Evolutionary conservation across 176 grass and related monocot genomes (phyloP), one percentile per base, ranked within the genome.

Genomic region (Leersia perrieri): DNA sequence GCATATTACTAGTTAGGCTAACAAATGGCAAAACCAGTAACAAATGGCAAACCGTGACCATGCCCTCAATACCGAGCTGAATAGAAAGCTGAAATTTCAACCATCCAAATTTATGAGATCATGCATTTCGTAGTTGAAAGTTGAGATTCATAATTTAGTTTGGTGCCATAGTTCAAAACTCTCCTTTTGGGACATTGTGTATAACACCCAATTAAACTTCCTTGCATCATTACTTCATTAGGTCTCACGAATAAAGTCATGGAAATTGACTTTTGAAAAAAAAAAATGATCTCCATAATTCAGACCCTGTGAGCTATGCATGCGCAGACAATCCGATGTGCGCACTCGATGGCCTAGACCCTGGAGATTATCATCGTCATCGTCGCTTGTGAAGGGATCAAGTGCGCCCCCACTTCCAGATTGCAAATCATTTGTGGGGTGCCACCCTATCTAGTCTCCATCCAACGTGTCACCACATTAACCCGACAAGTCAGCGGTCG

Each of bases 341-440:
- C 75, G 87, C 76, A 63, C n/a, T 41, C 20, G 18, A 22, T 53
- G 62, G 31, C 75, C n/a, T n/a, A n/a, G n/a, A 88, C 62, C n/a
- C n/a, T n/a, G 65, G 28, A 33, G 78, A 62, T 83, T 33, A 44
- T 83, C 12, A 55, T 28, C 27, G 31, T 76, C 62, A 39, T 78
- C 68, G 60, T 83, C 38, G 33, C 76, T 32, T 33, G 39, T 7
- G 14, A 25, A 64, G 7, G 82, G 69, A 89, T 85, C 75, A 40
- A 79, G 53, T 11, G 53, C 20, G 20, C 53, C 44, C 77, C 75
- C 49, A 75, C 87, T 10, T 51, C 64, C 66, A 68, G 40, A 85
- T 85, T 69, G 44, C 70, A 89, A 64, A 89, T 76, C 70, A 85
- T 89, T 64, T 63, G 77, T 76, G 64, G 87, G 87, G 82, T 8